Percentiles rank a stretch among this genome's conserved stretches.
Evolutionary conservation across 176 grass and related monocot genomes (phyloP).

Genomic region (Oryza longistaminata): DNA sequence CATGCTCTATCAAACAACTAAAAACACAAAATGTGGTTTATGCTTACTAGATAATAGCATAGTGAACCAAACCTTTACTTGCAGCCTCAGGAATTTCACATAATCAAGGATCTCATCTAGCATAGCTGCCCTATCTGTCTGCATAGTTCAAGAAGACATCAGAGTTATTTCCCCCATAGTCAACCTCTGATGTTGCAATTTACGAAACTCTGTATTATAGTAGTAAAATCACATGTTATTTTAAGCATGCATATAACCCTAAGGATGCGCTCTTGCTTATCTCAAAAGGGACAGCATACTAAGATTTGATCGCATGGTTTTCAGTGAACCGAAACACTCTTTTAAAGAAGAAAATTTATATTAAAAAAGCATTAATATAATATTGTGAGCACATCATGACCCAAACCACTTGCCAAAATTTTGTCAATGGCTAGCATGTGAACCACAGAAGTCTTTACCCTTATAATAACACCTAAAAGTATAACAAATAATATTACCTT

Average conservation of each 20-base stretch:
- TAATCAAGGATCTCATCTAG: conserved; percentile 98
- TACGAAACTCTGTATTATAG: not conserved
- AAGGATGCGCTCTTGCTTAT: conserved; percentile 15
- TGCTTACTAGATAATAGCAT: conserved; percentile 22
- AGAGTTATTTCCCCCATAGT: not conserved
- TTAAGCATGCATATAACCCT: conserved; percentile 3
- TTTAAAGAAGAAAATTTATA: conserved; percentile 17
- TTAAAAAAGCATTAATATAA: conserved; percentile 11
- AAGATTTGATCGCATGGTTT: not conserved
- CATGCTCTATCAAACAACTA: conserved; percentile 33
- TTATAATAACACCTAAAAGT: conserved; percentile 40
- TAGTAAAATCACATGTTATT: conserved; percentile 14
- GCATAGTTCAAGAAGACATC: conserved; percentile 48
- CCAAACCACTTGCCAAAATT: conserved; percentile 42
- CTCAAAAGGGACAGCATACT: conserved; percentile 10
- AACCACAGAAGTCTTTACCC: conserved; percentile 31
- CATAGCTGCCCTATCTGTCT: conserved; percentile 99
- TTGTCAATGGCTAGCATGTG: conserved; percentile 46
- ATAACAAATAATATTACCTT: conserved; percentile 59
- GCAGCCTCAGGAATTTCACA: conserved; percentile 97
- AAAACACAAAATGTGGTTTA: not conserved
- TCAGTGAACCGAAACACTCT: not conserved
- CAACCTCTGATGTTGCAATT: conserved; percentile 13
- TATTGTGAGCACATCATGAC: conserved; percentile 37
- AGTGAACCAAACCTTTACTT: conserved; percentile 80